Percentiles rank a stretch among this genome's conserved stretches.
Evolutionary conservation across 2,329 filamentous ascomycete genomes (phyloP).

Genomic region (Bimuria novae-zelandiae): DNA sequence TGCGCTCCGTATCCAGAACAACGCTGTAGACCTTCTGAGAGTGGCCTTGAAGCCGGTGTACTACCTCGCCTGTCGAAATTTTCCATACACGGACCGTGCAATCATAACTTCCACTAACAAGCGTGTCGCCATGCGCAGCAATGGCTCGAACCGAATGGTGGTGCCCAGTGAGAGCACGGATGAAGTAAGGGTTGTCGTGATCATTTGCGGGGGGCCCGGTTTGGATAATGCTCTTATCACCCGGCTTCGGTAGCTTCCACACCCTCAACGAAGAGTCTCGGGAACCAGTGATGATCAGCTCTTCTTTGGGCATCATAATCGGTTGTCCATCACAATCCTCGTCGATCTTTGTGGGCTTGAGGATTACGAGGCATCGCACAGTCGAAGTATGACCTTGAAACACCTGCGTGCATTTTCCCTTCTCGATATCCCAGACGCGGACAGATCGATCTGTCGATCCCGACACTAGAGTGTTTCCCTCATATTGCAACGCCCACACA

Average conservation of each 20-base stretch:
- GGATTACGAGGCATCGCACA: conserved; percentile 90
- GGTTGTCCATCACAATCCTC: conserved; percentile 71
- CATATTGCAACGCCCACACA: conserved; percentile 96
- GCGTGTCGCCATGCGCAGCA: conserved; percentile 88
- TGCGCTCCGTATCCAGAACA: conserved; percentile 86
- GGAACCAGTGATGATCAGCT: conserved; percentile 95
- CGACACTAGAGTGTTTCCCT: conserved; percentile 92
- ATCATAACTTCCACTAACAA: conserved; percentile 98
- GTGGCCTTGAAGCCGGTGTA: conserved; percentile 85
- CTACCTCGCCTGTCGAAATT: conserved; percentile 88
- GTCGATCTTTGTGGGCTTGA: conserved; percentile 82
- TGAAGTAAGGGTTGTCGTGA: conserved; percentile 90
- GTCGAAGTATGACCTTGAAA: conserved; percentile 98
- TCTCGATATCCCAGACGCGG: conserved; percentile 99
- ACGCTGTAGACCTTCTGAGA: conserved; percentile 96
- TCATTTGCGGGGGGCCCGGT: conserved; percentile 73
- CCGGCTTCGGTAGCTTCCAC: conserved; percentile 86
- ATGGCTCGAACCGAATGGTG: conserved; percentile 94
- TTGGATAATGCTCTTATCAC: conserved; percentile 78
- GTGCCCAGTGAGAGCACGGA: conserved; percentile 84
- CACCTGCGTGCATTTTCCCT: conserved; percentile 87
- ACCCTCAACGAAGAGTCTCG: conserved; percentile 92
- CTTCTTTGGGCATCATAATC: conserved; percentile 90
- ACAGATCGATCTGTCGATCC: conserved; percentile 96
- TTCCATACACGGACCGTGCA: conserved; percentile 95